These are phyloP conservation scores for Tubosaeta sp. DNA, from an alignment of 768 basidiomycete species.

Conservation along the genomic window DNA sequence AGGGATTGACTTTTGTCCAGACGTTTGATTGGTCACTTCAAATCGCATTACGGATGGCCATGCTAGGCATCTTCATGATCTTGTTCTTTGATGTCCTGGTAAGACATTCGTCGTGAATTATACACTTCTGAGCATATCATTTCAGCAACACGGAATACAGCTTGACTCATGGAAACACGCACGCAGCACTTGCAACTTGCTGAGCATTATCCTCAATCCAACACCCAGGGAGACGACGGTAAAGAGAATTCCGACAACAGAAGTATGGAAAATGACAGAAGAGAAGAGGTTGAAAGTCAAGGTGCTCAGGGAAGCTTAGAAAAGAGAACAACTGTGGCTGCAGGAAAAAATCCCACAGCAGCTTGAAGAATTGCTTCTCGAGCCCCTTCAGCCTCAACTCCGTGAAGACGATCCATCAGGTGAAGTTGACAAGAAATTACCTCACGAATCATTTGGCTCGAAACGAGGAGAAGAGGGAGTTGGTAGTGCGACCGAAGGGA, in stretches of 20 bases:
- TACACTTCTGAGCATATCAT: neutral
- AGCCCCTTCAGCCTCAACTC: no score
- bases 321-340: no score
- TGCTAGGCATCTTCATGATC: neutral
- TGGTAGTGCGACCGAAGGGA: no score
- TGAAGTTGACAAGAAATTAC: no score
- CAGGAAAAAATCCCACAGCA: no score
- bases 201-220: neutral
- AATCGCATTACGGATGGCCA: neutral
- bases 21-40: neutral
- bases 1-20: neutral
- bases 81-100: neutral
- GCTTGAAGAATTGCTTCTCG: no score
- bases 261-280: neutral
- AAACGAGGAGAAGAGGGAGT: no score
- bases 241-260: neutral
- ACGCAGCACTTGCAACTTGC: neutral
- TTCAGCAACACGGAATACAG: neutral
- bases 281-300: no score
- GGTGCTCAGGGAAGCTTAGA: no score
- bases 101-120: neutral
- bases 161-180: neutral
- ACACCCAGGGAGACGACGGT: neutral
- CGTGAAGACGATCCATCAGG: no score
- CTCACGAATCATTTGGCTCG: no score